phyloP scores from a whole-genome alignment of 1,284 basidiomycete genomes.

The Ustilago vetiveriae region DNA sequence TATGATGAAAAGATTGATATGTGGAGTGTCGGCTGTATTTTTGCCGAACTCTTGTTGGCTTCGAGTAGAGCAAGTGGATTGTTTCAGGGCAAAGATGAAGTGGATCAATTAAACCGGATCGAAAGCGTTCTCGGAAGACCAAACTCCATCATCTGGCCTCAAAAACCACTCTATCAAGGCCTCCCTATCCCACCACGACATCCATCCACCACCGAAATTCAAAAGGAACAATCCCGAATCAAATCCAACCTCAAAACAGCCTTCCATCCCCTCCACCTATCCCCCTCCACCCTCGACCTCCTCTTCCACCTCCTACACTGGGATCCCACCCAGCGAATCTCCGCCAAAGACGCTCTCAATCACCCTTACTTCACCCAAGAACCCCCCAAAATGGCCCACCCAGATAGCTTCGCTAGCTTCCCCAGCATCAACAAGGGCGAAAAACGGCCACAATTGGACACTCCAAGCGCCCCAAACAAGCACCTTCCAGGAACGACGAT shows the following conservation, averaged over 20 bases:
- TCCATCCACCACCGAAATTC: background rate
- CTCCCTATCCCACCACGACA: constrained; percentile 62
- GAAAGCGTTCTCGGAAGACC: constrained; percentile 92
- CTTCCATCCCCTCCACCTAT: constrained; percentile 71
- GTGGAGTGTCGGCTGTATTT: constrained; percentile 98
- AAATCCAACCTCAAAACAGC: constrained; percentile 73
- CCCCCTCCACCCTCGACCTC: constrained; percentile 79
- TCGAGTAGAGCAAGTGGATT: constrained; percentile 78
- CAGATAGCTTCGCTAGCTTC: constrained; percentile 95
- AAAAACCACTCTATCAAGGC: constrained; percentile 73
- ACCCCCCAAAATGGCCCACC: constrained; percentile 92
- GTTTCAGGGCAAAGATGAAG: constrained; percentile 93
- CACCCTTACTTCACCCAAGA: constrained; percentile 90
- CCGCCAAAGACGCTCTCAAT: constrained; percentile 84
- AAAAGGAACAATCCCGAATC: constrained; percentile 21
- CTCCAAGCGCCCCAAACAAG: constrained; percentile 12
- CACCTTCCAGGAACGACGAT: background rate
- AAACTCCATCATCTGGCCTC: constrained; percentile 85
- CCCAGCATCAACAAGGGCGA: constrained; percentile 97
- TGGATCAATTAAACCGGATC: constrained; percentile 82
- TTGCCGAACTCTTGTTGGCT: constrained; percentile 86
- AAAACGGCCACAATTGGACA: constrained; percentile 63
- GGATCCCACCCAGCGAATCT: constrained; percentile 84
- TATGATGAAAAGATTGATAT: constrained; percentile 64
- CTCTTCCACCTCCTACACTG: constrained; percentile 85